Conservation (phyloP, 1,284 basidiomycete species). For the Irpex sp. region DNA sequence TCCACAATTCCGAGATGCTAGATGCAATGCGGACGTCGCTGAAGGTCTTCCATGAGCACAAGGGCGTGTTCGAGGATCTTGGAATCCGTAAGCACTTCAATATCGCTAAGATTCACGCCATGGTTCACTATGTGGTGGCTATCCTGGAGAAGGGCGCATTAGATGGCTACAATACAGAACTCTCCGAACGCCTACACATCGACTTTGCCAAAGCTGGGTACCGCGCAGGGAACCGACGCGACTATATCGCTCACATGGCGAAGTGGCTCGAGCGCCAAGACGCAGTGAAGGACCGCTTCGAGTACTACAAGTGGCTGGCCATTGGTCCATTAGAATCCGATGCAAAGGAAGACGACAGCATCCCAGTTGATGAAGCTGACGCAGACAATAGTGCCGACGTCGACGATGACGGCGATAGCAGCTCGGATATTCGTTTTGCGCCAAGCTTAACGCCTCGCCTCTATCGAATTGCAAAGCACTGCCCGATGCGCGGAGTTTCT, state of each 20-base stretch:
- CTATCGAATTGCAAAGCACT: slow-evolving; percentile 1
- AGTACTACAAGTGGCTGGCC: slow-evolving; percentile 5
- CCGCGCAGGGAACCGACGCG: slow-evolving; percentile 18
- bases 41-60: slow-evolving; percentile 19
- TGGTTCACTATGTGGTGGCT: slow-evolving; percentile 19
- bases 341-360: too few relatives aligned
- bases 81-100: slow-evolving; percentile 22
- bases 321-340: not conserved
- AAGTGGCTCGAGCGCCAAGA: slow-evolving; percentile 19
- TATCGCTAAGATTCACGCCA: slow-evolving; percentile 24
- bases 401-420: too few relatives aligned
- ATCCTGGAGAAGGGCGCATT: slow-evolving; percentile 15
- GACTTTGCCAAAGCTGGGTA: slow-evolving; percentile 24
- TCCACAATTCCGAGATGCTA: slow-evolving; percentile 12
- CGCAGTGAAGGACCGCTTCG: slow-evolving; percentile 1
- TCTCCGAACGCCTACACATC: slow-evolving; percentile 25
- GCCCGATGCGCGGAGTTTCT: not conserved
- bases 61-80: slow-evolving; percentile 19
- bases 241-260: slow-evolving; percentile 23
- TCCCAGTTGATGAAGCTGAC: too few relatives aligned
- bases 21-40: slow-evolving; percentile 14
- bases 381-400: too few relatives aligned
- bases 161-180: slow-evolving; percentile 24
- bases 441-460: not conserved
- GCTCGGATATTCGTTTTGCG: not conserved